phyloP scores from a whole-genome alignment of 2,329 filamentous ascomycete species.

The Aspergillus flavus region DNA sequence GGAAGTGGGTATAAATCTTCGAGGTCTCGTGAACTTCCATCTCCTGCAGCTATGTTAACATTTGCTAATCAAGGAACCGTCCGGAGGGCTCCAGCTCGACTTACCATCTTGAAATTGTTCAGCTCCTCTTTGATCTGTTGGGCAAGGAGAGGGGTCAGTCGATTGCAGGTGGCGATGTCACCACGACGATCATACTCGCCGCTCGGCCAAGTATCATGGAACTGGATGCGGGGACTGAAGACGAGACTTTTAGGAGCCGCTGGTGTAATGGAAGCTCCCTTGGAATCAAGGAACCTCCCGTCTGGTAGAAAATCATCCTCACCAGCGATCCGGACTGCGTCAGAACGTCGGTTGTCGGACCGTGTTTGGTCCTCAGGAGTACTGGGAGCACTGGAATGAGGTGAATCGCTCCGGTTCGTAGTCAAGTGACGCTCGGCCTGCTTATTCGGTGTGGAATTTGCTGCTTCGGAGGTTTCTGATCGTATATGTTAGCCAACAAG shows the following conservation, averaged over 20 bases:
- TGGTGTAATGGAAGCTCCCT: slow-evolving; percentile 75
- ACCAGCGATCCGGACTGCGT: slow-evolving; percentile 72
- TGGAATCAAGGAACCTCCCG: slow-evolving; percentile 70
- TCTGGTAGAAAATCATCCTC: slow-evolving; percentile 90
- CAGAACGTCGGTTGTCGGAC: slow-evolving; percentile 64
- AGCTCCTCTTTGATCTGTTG: slow-evolving; percentile 99
- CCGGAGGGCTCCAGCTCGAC: slow-evolving; percentile 31
- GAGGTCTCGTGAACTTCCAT: slow-evolving; percentile 99
- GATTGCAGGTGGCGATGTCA: slow-evolving; percentile 96
- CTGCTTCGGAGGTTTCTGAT: slow-evolving; percentile 58
- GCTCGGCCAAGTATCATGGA: slow-evolving; percentile 94
- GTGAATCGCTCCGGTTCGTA: slow-evolving; percentile 71
- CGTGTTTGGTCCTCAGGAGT: slow-evolving; percentile 76
- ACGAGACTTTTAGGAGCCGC: slow-evolving; percentile 56
- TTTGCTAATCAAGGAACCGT: neutral
- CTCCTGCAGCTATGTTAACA: slow-evolving; percentile 66
- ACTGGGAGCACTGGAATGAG: slow-evolving; percentile 81
- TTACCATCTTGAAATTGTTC: slow-evolving; percentile 98
- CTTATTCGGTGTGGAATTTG: slow-evolving; percentile 69
- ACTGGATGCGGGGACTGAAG: slow-evolving; percentile 92
- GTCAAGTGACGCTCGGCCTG: slow-evolving; percentile 62
- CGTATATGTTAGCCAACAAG: slow-evolving; percentile 8
- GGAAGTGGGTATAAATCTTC: slow-evolving; percentile 99
- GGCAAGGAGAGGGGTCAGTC: slow-evolving; percentile 91
- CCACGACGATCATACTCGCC: slow-evolving; percentile 95